Base-by-base conservation (phyloP, 1,284 basidiomycete genomes). In the Cutaneotrichosporon dermatis region DNA sequence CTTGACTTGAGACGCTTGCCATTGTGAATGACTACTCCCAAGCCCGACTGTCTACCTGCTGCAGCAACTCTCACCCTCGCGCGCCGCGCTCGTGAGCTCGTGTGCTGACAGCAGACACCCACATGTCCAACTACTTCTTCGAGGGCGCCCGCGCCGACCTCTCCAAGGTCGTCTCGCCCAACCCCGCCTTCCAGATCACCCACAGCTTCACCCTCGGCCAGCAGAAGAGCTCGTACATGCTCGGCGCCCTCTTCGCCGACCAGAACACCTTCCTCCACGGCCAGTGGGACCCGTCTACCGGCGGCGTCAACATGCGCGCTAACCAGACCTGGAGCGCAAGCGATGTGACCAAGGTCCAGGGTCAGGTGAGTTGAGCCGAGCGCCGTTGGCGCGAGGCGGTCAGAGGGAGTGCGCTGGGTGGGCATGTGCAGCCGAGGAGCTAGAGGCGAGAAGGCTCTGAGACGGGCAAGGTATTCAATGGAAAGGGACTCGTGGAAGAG, bases 121-220 rank as follows among this genome's bases (percentile, higher is more conserved):
- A 92, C 76, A 80, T 97, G 63, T 89, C 87, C 63, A 97, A 97
- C 83, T 95, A 89, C 80, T 86, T 94, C 75, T 99, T 98, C 78
- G 96, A 99, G 82, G 96, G 96, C 66, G 95, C 83, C 16, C 85
- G 94, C 69, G 96, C 96, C 53, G 96, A 99, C 81, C 82, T 99
- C 69, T 89, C 92, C 61, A 99, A 99, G 82, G 88, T 86, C 67
- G 82, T 99, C 68, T 96, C 92, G 58, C 84, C 90, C 76, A 92
- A 87, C 79, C 96, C 96, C 37, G 87, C 91, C 58, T 99, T 99
- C 86, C 94, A 98, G 82, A 89, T 98, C 72, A 94, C 93, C 61
- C 96, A 99, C 79, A 91, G 92, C 44, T 98, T 99, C 80, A 83
- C 88, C 58, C 73, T 79, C 54, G 77, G 76, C 44, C 61, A 85